Conservation (phyloP, 139 green algal genomes). For the Parachlorella kessleri region DNA sequence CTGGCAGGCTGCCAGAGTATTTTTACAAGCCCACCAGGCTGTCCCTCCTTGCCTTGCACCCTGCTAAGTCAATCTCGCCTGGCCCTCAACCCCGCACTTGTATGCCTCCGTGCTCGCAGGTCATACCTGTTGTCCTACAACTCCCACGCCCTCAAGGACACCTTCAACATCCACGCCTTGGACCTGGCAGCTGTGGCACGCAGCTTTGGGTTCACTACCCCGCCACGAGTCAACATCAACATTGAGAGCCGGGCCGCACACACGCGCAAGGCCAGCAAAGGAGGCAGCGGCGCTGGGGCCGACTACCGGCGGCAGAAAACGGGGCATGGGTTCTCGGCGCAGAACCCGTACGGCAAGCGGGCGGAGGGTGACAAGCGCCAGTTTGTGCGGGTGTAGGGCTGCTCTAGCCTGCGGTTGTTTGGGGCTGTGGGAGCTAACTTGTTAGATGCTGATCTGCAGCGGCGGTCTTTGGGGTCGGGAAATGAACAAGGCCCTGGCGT, state of each 20-base stretch:
- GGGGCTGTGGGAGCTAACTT: too few relatives aligned
- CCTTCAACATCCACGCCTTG: slow-evolving; percentile 97
- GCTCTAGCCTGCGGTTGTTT: too few relatives aligned
- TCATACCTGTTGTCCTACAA: slow-evolving; percentile 98
- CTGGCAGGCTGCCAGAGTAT: background rate
- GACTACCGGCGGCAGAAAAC: slow-evolving; percentile 41
- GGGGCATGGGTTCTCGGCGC: slow-evolving; percentile 81
- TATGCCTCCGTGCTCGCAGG: slow-evolving; percentile 48
- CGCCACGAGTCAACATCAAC: slow-evolving; percentile 90
- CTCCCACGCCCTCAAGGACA: slow-evolving; percentile 94
- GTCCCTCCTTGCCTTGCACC: background rate
- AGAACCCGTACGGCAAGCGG: slow-evolving; percentile 87
- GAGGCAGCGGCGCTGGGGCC: slow-evolving; percentile 6
- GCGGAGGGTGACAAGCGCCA: slow-evolving; percentile 75
- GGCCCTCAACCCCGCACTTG: background rate
- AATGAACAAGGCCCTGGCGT: too few relatives aligned
- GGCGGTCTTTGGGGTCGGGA: too few relatives aligned
- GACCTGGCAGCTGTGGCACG: slow-evolving; percentile 85
- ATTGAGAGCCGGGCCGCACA: slow-evolving; percentile 86
- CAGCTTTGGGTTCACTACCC: slow-evolving; percentile 93
- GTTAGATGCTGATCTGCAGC: too few relatives aligned
- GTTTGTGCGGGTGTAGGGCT: too few relatives aligned
- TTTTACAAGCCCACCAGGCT: background rate
- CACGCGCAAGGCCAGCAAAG: slow-evolving; percentile 63
- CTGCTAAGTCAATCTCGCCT: background rate